Conservation (phyloP, 768 basidiomycete genomes). For the Mycena sanguinolenta region DNA sequence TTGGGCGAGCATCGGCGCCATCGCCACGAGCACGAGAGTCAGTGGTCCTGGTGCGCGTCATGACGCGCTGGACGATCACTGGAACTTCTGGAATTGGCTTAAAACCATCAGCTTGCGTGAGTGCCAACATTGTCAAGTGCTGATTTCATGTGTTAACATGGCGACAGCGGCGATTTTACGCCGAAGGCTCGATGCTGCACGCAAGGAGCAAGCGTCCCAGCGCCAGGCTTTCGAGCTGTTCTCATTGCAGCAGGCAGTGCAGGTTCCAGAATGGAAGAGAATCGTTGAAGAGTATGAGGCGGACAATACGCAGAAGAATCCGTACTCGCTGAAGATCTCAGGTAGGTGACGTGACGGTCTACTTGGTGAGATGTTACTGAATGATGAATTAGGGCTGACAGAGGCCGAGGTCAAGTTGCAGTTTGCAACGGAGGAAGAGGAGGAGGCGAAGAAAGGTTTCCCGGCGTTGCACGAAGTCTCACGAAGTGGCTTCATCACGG, state of each 20-base stretch:
- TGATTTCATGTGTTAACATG: too few species aligned
- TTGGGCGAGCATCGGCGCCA: background rate
- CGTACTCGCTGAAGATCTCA: background rate
- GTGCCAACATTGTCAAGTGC: too few species aligned
- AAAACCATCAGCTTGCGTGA: constrained; percentile 49
- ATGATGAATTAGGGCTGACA: background rate
- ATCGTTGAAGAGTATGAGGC: constrained; percentile 25
- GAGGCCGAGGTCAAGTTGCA: background rate
- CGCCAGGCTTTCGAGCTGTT: background rate
- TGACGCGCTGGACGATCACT: constrained; percentile 48
- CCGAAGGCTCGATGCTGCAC: background rate
- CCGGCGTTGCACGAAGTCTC: background rate
- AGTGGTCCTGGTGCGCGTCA: background rate
- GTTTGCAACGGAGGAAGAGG: background rate
- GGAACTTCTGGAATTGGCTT: constrained; percentile 39
- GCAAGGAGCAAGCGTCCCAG: too few species aligned
- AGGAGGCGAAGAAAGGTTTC: background rate
- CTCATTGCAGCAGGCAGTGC: background rate
- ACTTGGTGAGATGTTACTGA: background rate
- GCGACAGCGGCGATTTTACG: constrained; percentile 41
- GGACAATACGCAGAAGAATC: background rate
- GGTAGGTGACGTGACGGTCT: background rate
- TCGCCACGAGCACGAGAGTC: background rate
- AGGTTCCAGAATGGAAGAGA: background rate
- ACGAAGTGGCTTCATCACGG: background rate